Evolutionary conservation across 2,329 filamentous ascomycete genomes (phyloP), one percentile per base, ranked within the genome.

Genomic region (Aciculosporium take): DNA sequence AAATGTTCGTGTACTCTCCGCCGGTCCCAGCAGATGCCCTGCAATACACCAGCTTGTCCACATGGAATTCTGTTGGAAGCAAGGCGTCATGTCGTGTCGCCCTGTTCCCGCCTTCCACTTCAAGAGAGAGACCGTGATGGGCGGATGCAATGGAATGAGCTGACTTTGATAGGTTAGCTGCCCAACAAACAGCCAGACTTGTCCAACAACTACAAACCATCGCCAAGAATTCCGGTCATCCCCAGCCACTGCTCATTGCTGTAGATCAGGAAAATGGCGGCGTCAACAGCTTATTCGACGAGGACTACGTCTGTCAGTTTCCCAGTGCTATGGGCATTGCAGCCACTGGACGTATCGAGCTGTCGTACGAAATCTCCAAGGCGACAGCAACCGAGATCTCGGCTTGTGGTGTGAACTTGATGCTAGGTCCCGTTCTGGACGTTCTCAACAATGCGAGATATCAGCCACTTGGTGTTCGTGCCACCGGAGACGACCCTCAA

Each of bases 201-300:
- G 85, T 94, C 24, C 82, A 91, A 55, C 87, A 96, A 55, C 70
- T 98, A 34, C 91, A 98, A 62, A 87, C 80, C 38, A 89, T 94
- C 56, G 91, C 91, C 29, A 84, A 85, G 56, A 75, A 93, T 61
- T 82, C 89, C 45, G 89, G 89, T 17, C 89, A 96, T 60, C 81
- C 84, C 3, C 81, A 89, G 3, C 91, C 91, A 2, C 66, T 98
- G 15, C 69, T 93, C 41, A 95, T 98, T 52, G 88, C 84, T 30
- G 68, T 96, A 29, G 91, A 96, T 56, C 91, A 98, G 58, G 91
- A 98, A 60, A 96, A 98, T 76, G 91, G 91, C 48, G 88, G 89
- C 3, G 89, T 95, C 59, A 96, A 95, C 65, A 94, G 86, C 62
- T 72, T 96, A 2, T 95, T 93, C 55, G 89, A 96, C 58, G 87